Evolutionary conservation across 148 eudicot genomes (phyloP), one percentile per base, ranked within the genome.

Genomic region (Chenopodium quinoa): DNA sequence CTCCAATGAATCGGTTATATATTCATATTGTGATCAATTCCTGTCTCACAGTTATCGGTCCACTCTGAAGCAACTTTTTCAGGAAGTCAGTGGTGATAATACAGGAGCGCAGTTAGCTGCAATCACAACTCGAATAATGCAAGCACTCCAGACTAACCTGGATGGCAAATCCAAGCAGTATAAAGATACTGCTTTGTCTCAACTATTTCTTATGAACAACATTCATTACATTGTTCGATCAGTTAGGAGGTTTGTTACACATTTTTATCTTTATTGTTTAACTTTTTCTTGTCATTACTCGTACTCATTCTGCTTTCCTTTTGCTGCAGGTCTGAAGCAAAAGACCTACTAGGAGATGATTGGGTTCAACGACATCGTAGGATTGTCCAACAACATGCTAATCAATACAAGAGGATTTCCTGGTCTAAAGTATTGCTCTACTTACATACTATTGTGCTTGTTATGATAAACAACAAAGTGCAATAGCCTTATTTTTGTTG

Each of bases 321-420:
- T 75, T 70, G 9, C 40, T 44, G 62, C 78, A 95, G 99, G 92
- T 93, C 99, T 14, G 97, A 95, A 81, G 99, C 97, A 80, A 93
- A 95, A 85, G 97, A 95, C 74, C 70, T 93, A 79, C 81, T 95
- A 72, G 99, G 99, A 32, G 95, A 95, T 88, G 99, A 95, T 84
- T 95, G 99, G 99, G 99, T 95, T 63, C 99, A 95, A 79, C 87
- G 93, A 83, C 99, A 95, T 81, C 88, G 99, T 77, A 87, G 99
- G 79, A 84, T 93, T 82, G 99, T 95, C 79, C 99, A 93, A 86
- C 99, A 95, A 78, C 96, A 93, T 85, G 99, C 99, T 54, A 95
- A 93, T 87, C 97, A 95, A 81, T 95, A 95, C 78, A 95, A 95
- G 89, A 92, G 99, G 85, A 74, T 92, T 76, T 90, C 95, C 74